Conservation (phyloP, 2,329 filamentous ascomycete genomes). For the Arthroderma sp. region DNA sequence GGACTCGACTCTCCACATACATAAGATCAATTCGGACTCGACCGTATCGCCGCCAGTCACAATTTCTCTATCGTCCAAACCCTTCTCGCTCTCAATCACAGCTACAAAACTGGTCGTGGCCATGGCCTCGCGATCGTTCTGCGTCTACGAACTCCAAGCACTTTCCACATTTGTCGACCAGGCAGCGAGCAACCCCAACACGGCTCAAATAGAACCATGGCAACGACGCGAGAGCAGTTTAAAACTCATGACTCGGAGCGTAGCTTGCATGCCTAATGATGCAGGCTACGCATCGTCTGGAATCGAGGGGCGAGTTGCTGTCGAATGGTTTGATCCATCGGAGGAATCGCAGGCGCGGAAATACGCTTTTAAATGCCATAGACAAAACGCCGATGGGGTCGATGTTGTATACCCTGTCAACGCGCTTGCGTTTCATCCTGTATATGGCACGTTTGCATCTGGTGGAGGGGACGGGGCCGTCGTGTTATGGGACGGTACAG, state of each 20-base stretch:
- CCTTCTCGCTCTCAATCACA: constrained; percentile 68
- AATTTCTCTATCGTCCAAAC: constrained; percentile 68
- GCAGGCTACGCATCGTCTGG: constrained; percentile 82
- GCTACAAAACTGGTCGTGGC: constrained; percentile 82
- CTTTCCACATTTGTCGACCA: constrained; percentile 44
- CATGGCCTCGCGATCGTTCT: constrained; percentile 84
- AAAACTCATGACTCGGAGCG: constrained; percentile 88
- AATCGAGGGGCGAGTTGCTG: constrained; percentile 89
- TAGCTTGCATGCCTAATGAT: constrained; percentile 93
- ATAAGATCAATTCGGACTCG: constrained; percentile 45
- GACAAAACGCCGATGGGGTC: constrained; percentile 54
- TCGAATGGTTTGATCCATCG: constrained; percentile 94
- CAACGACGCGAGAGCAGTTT: constrained; percentile 86
- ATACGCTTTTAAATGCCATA: constrained; percentile 98
- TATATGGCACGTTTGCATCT: constrained; percentile 71
- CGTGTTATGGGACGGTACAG: constrained; percentile 83
- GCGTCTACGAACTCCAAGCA: constrained; percentile 78
- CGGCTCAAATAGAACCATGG: constrained; percentile 59
- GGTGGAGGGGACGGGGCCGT: constrained; percentile 84
- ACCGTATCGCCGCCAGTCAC: constrained; percentile 38
- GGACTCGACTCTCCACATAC: constrained; percentile 82
- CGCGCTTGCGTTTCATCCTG: constrained; percentile 73
- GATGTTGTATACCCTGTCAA: constrained; percentile 90
- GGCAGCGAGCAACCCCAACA: constrained; percentile 29
- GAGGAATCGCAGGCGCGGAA: constrained; percentile 79